Conservation (phyloP, 179 eudicot species). For the Silene vulgaris region DNA sequence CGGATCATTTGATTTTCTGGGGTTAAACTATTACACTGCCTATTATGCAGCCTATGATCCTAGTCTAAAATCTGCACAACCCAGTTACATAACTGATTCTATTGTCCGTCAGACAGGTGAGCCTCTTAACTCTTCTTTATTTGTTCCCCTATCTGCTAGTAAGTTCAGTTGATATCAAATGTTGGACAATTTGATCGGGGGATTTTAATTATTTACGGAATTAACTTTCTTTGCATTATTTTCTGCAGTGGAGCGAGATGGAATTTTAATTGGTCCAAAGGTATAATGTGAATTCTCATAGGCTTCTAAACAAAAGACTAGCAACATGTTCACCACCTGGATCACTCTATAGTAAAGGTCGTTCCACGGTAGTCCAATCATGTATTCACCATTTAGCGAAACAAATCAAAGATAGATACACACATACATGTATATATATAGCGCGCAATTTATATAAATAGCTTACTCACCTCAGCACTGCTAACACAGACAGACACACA, state of each 20-base stretch:
- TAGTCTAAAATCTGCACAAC: slow-evolving; percentile 4
- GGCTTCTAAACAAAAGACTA: background rate
- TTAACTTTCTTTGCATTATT: background rate
- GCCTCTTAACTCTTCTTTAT: slow-evolving; percentile 18
- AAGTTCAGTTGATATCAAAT: too few relatives aligned
- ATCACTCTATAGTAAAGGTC: too few relatives aligned
- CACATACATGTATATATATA: too few relatives aligned
- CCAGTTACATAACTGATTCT: slow-evolving; percentile 35
- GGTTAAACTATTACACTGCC: slow-evolving; percentile 52
- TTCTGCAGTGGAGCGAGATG: slow-evolving; percentile 35
- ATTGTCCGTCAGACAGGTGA: slow-evolving; percentile 28
- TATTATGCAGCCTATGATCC: slow-evolving; percentile 34
- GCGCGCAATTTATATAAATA: too few relatives aligned
- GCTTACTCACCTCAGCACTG: background rate
- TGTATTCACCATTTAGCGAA: background rate
- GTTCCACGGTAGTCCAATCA: background rate
- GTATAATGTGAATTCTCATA: slow-evolving; percentile 13
- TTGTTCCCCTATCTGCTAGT: background rate
- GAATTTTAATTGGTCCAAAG: slow-evolving; percentile 39
- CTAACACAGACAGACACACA: background rate
- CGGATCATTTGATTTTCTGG: slow-evolving; percentile 54
- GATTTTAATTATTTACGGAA: background rate
- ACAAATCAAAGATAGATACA: background rate
- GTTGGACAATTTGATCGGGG: background rate
- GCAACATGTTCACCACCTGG: too few relatives aligned